Evolutionary conservation across 495 filamentous ascomycete genomes (phyloP).

Genomic region (Apiosordaria backusii): DNA sequence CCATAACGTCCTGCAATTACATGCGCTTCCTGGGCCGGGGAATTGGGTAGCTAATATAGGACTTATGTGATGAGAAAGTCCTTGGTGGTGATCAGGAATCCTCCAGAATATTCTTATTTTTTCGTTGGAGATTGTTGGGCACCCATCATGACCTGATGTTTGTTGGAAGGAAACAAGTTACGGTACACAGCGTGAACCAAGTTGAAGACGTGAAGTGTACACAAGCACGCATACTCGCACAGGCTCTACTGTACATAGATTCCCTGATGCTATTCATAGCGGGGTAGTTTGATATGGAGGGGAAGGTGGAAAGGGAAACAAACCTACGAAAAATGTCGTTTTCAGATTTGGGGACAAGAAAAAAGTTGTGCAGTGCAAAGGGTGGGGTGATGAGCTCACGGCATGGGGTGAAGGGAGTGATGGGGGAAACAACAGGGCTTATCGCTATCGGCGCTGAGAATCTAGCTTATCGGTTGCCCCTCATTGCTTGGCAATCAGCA

Average conservation of each 20-base stretch:
- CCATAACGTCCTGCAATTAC: not conserved
- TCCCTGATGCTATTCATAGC: not conserved
- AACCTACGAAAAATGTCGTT: not conserved
- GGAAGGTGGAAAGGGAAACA: not conserved
- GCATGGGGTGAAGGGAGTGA: slow-evolving; percentile 6
- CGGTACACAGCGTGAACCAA: too few relatives aligned
- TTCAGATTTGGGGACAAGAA: not conserved
- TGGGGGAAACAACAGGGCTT: not conserved
- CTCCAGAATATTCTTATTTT: not conserved
- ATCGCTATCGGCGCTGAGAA: not conserved
- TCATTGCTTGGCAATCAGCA: slow-evolving; percentile 10
- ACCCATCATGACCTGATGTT: not conserved
- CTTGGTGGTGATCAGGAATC: not conserved
- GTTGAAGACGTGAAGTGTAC: too few relatives aligned
- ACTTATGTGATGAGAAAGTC: not conserved
- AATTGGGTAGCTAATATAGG: slow-evolving; percentile 13
- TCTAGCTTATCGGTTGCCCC: slow-evolving; percentile 4
- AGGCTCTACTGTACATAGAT: too few relatives aligned
- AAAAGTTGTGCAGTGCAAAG: slow-evolving; percentile 1
- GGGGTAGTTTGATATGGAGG: not conserved
- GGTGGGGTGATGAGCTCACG: slow-evolving; percentile 19
- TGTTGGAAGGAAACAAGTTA: not conserved
- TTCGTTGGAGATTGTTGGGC: not conserved
- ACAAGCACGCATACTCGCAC: too few relatives aligned
- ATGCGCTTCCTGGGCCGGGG: not conserved